Base-by-base conservation (phyloP, 2,329 filamentous ascomycete species). In the Akanthomyces muscarius region DNA sequence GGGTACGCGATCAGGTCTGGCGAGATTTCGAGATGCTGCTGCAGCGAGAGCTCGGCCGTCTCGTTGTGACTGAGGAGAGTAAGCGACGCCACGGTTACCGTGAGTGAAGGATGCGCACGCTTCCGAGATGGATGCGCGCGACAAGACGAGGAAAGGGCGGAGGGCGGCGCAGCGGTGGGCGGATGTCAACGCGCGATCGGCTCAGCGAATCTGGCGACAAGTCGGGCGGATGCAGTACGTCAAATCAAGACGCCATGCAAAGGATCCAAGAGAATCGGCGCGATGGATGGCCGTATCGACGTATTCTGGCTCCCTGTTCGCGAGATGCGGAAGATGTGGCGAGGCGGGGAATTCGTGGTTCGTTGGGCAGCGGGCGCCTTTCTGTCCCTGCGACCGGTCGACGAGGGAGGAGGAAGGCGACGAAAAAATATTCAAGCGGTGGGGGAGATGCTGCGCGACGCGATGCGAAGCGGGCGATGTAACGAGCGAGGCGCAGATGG, bases 21-120 rank as follows among this genome's bases (percentile, higher is more conserved):
- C 62, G 81, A 76, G 66, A 86, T 77, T 67, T 85, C 82, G 67
- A 86, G 78, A 68, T 87, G 83, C 71, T 86, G 83, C 73, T 86
- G 83, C 50, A 86, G 77, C 66, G 84, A 85, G 65, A 86, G 78
- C 72, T 84, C 81, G 69, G 81, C 77, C 63, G 74, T 69, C 68
- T 84, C 81, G 75, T 76, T 76, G 70, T 80, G 80, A 72, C 75
- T 81, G 74, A 83, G 76, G 69, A 84, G 76, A 63, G 81, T 83
- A 73, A 85, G 81, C 71, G 83, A 83, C 74, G 82, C 83, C 83
- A 85, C 80, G 73, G 71, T 78, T 77, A 4, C 73, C 75, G 69
- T 71, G 56, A 63, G 64, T 55, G 65, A 28, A 51, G 47, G 47
- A 58, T 52, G 28, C 47, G 63, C 63, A 61, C 63, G 58, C 63